These are phyloP conservation scores for Starmerella roubikii DNA, from an alignment of 805 yeast species.

Conservation along the genomic window DNA sequence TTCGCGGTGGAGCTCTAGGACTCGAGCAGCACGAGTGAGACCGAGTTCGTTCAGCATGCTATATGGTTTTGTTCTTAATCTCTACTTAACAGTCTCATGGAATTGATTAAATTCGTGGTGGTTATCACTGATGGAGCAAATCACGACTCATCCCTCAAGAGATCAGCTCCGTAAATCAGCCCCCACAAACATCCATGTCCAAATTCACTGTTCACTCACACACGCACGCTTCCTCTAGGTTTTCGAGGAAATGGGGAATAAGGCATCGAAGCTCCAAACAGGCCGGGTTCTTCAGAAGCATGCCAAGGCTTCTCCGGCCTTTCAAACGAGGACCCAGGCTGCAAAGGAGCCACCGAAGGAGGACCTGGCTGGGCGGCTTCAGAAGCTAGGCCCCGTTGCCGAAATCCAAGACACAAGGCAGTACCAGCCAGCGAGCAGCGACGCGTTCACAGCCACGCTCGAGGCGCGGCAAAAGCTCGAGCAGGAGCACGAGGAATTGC, in stretches of 20 bases:
- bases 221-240: too few relatives aligned
- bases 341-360: background rate
- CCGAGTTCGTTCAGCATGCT: background rate
- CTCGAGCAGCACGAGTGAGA: background rate
- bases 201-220: too few relatives aligned
- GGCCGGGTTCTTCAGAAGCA: constrained; percentile 4
- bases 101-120: background rate
- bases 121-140: too few relatives aligned
- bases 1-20: background rate
- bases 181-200: too few relatives aligned
- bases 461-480: constrained; percentile 14
- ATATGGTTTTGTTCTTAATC: too few relatives aligned
- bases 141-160: too few relatives aligned
- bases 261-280: constrained; percentile 5
- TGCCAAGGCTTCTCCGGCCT: background rate
- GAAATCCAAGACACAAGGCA: constrained; percentile 3
- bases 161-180: too few relatives aligned
- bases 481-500: constrained; percentile 1
- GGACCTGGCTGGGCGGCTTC: constrained; percentile 18
- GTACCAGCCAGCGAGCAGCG: constrained; percentile 16
- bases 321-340: background rate
- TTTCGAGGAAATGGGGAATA: constrained; percentile 16
- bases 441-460: constrained; percentile 19
- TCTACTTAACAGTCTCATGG: too few relatives aligned
- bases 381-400: constrained; percentile 19